These are phyloP conservation scores for Podospora pseudocomata DNA, from an alignment of 495 filamentous ascomycete genomes.

Conservation along the genomic window DNA sequence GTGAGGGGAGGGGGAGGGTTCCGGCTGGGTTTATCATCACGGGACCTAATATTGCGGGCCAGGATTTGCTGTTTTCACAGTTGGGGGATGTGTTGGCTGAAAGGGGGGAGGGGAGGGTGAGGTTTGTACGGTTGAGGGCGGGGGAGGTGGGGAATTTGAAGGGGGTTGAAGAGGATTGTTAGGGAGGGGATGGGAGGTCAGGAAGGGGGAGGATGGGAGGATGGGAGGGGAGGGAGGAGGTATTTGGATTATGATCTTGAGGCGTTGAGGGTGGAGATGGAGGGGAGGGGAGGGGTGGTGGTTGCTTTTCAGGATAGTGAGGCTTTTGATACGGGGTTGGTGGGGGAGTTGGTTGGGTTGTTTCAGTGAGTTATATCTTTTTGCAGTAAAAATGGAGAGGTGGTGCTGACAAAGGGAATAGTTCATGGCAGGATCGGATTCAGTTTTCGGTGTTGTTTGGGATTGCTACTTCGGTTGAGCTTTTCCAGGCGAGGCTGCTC, in stretches of 20 bases:
- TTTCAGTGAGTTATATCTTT: conserved; percentile 58
- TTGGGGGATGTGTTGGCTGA: conserved; percentile 49
- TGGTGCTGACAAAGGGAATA: conserved; percentile 31
- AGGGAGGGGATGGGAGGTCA: conserved; percentile 46
- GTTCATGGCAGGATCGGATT: conserved; percentile 85
- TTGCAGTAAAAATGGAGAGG: background rate
- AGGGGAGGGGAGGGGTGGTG: conserved; percentile 54
- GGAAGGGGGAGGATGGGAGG: conserved; percentile 34
- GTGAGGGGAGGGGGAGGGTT: conserved; percentile 42
- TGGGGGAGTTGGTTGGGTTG: conserved; percentile 73
- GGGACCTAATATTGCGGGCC: conserved; percentile 81
- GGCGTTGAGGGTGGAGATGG: conserved; percentile 63
- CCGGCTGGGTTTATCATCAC: conserved; percentile 78
- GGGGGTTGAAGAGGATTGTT: conserved; percentile 78
- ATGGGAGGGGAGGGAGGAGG: conserved; percentile 48
- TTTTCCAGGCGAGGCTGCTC: conserved; percentile 82
- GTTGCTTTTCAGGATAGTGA: conserved; percentile 88
- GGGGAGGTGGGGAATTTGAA: conserved; percentile 81
- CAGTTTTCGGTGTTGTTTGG: conserved; percentile 84
- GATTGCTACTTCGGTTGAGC: conserved; percentile 83
- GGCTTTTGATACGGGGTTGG: conserved; percentile 75
- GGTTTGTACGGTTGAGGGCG: conserved; percentile 68
- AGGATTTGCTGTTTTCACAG: conserved; percentile 68
- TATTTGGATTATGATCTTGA: conserved; percentile 90
- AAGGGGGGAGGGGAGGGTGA: conserved; percentile 42